Evolutionary conservation across 805 yeast species (phyloP), one percentile per base, ranked within the genome.

Genomic region (Metschnikowia kunwiensis): DNA sequence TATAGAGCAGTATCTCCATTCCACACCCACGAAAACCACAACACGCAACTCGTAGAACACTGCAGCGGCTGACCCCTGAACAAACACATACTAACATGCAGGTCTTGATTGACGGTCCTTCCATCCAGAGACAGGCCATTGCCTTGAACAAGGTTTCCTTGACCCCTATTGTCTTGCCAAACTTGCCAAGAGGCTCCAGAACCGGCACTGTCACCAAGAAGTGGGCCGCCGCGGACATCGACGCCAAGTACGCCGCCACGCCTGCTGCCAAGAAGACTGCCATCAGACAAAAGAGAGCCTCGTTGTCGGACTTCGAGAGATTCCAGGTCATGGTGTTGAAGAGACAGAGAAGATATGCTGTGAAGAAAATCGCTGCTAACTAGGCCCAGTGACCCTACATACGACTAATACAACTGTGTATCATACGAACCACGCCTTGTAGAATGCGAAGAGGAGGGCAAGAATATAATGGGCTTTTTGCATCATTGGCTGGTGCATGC

Each of bases 261-360:
- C 69, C 96, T 38, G 88, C 97, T 97, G 97, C 98, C 65, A 86
- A 91, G 85, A 89, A 88, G 80, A 83, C 93, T 63, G 96, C 94
- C 68, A 83, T 86, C 74, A 87, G 86, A 74, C 82, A 84, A 73
- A 86, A 82, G 74, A 86, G 98, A 81, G 73, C 94, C 62, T 76
- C 82, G 66, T 84, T 94, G 71, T 68, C 91, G 58, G 99, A 93
- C 75, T 93, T 93, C 63, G 96, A 93, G 80, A 89, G 99, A 82
- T 93, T 93, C 96, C 96, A 91, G 81, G 98, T 91, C 60, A 68
- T 85, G 72, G 94, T 88, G 60, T 81, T 88, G 71, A 93, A 85
- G 85, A 93, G 91, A 82, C 97, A 94, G 80, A 87, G 86, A 77
- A 85, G 88, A 77, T 83, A 72, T 70, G 86, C 88, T 74, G 91